Conservation (phyloP, 140 eudicot species). For the Senecio squalidus region DNA sequence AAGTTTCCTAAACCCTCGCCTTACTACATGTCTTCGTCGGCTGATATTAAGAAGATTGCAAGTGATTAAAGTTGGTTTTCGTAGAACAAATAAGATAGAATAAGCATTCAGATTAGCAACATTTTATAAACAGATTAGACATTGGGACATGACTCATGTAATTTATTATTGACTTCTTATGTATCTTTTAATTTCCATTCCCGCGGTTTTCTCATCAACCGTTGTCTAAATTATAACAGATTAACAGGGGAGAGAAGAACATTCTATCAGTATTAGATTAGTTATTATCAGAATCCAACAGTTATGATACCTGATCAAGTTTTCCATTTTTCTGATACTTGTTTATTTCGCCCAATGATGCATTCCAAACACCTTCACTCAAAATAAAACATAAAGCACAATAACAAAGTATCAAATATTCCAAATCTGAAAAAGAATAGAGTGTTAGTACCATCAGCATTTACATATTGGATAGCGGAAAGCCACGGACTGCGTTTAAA, state of each 20-base stretch:
- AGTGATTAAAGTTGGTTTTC: neutral
- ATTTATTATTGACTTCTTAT: neutral
- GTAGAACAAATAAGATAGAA: too few relatives aligned
- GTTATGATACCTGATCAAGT: slow-evolving; percentile 45
- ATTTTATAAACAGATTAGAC: too few relatives aligned
- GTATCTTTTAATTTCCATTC: slow-evolving; percentile 2
- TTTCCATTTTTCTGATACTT: slow-evolving; percentile 25
- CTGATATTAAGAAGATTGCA: neutral
- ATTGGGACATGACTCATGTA: neutral
- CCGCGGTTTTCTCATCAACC: neutral
- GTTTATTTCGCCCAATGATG: slow-evolving; percentile 41
- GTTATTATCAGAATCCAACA: neutral
- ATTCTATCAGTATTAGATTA: too few relatives aligned
- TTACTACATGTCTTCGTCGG: neutral
- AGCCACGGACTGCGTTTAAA: slow-evolving; percentile 56
- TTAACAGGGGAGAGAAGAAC: slow-evolving; percentile 5
- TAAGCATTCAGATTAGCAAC: too few relatives aligned
- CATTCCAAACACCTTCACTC: slow-evolving; percentile 27
- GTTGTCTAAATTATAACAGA: slow-evolving; percentile 1
- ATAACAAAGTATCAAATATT: neutral
- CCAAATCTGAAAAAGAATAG: neutral
- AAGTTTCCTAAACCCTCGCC: neutral
- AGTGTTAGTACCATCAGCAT: slow-evolving; percentile 15
- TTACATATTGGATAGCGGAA: slow-evolving; percentile 42
- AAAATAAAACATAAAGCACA: neutral